A percentile compares a stretch with the other conserved stretches of the same genome.
Conservation (phyloP, 768 basidiomycete genomes). For the Megacollybia marginata region DNA sequence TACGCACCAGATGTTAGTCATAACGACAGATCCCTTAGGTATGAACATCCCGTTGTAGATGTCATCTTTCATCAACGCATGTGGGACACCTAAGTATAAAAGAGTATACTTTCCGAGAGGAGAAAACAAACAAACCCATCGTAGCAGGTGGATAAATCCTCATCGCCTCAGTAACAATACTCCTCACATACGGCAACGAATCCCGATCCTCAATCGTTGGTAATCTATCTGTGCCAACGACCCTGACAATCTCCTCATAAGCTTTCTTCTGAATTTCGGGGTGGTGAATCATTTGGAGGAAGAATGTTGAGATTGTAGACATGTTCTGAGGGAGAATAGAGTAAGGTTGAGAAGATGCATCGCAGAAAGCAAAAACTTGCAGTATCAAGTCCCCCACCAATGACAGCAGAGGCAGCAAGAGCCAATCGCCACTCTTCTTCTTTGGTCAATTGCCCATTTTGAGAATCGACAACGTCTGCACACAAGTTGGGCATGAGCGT, state of each 20-base stretch:
- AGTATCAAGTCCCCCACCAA: background rate
- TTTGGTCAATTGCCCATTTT: background rate
- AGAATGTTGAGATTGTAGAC: constrained; percentile 1
- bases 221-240: constrained; percentile 12
- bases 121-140: constrained; percentile 7
- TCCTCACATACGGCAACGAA: constrained; percentile 15
- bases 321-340: background rate
- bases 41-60: constrained; percentile 22
- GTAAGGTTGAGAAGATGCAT: background rate
- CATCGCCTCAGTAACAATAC: constrained; percentile 13
- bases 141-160: constrained; percentile 7
- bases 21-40: constrained; percentile 18
- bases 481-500: background rate
- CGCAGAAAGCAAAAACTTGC: background rate
- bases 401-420: background rate
- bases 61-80: constrained; percentile 20
- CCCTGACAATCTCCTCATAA: background rate
- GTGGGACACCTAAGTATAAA: constrained; percentile 8
- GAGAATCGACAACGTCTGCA: background rate
- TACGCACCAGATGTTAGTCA: constrained; percentile 12
- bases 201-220: constrained; percentile 11
- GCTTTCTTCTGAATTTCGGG: background rate
- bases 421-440: background rate
- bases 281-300: constrained; percentile 13
- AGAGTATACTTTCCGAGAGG: background rate